Percentiles rank a stretch among this genome's conserved stretches.
These are phyloP conservation scores for Cryptosporidium meleagridis DNA, from an alignment of 169 alveolate species.

Conservation along the genomic window DNA sequence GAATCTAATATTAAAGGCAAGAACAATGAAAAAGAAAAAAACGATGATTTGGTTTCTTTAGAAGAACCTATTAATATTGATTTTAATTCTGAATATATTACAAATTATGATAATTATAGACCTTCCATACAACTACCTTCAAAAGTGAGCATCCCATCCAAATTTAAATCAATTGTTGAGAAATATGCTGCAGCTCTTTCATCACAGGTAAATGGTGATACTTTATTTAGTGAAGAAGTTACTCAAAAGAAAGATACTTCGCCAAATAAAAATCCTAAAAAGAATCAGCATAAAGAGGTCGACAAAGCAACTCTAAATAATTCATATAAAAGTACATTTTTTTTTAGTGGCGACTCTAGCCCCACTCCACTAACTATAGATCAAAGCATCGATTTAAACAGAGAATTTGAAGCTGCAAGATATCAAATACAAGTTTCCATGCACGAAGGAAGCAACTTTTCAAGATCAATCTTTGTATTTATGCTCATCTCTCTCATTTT, in stretches of 20 bases:
- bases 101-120: background rate
- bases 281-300: background rate
- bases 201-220: slow-evolving; percentile 10
- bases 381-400: slow-evolving; percentile 31
- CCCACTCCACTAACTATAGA: slow-evolving; percentile 8
- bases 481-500: slow-evolving; percentile 50
- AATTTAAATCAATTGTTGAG: slow-evolving; percentile 42
- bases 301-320: slow-evolving; percentile 11
- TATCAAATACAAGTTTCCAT: slow-evolving; percentile 70
- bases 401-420: slow-evolving; percentile 72
- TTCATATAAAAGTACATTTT: background rate
- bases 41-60: slow-evolving; percentile 37
- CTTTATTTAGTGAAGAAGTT: slow-evolving; percentile 31
- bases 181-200: slow-evolving; percentile 62
- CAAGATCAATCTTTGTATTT: slow-evolving; percentile 69
- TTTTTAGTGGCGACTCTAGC: slow-evolving; percentile 26
- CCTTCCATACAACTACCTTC: slow-evolving; percentile 27
- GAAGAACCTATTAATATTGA: slow-evolving; percentile 36
- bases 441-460: slow-evolving; percentile 67
- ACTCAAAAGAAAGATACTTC: background rate
- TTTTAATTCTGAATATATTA: slow-evolving; percentile 4
- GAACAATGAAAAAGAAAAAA: background rate
- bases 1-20: background rate
- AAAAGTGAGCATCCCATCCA: slow-evolving; percentile 48
- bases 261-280: background rate